These are phyloP conservation scores for Paecilomyces formosus DNA, from an alignment of 2,329 filamentous ascomycete species.

Conservation along the genomic window DNA sequence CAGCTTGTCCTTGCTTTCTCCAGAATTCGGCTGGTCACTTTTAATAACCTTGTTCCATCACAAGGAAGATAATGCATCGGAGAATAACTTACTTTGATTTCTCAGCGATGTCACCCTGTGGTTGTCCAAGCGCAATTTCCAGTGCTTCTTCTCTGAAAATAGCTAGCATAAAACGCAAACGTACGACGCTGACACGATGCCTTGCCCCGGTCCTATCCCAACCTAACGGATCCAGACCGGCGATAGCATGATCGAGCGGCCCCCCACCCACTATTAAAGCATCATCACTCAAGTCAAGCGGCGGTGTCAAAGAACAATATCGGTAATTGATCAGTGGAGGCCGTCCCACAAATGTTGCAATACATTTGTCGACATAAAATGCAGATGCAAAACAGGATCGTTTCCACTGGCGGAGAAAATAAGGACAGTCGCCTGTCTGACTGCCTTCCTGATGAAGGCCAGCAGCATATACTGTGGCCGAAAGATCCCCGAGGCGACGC, in stretches of 20 bases:
- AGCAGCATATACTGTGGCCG: slow-evolving; percentile 40
- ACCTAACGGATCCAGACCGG: not conserved
- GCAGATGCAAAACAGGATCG: slow-evolving; percentile 34
- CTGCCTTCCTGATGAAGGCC: slow-evolving; percentile 40
- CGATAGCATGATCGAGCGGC: not conserved
- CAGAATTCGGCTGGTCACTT: not conserved
- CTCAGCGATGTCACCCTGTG: slow-evolving; percentile 14
- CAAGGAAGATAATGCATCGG: slow-evolving; percentile 15
- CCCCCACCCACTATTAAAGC: slow-evolving; percentile 14
- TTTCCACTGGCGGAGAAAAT: slow-evolving; percentile 36
- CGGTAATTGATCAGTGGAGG: slow-evolving; percentile 40
- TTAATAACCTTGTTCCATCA: not conserved
- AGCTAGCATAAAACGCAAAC: slow-evolving; percentile 19
- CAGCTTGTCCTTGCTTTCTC: slow-evolving; percentile 14
- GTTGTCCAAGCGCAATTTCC: slow-evolving; percentile 21
- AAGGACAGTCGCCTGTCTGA: slow-evolving; percentile 19
- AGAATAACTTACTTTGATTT: slow-evolving; percentile 18
- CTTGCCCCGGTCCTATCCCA: not conserved
- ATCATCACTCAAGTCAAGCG: slow-evolving; percentile 24
- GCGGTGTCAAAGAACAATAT: slow-evolving; percentile 34
- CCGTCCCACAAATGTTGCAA: slow-evolving; percentile 45
- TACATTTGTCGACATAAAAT: slow-evolving; percentile 42
- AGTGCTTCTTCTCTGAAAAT: slow-evolving; percentile 23
- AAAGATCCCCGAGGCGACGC: slow-evolving; percentile 41
- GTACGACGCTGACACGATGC: slow-evolving; percentile 11